Evolutionary conservation across 2,329 filamentous ascomycete genomes (phyloP), one percentile per base, ranked within the genome.

Genomic region (Sarocladium brachiariae): DNA sequence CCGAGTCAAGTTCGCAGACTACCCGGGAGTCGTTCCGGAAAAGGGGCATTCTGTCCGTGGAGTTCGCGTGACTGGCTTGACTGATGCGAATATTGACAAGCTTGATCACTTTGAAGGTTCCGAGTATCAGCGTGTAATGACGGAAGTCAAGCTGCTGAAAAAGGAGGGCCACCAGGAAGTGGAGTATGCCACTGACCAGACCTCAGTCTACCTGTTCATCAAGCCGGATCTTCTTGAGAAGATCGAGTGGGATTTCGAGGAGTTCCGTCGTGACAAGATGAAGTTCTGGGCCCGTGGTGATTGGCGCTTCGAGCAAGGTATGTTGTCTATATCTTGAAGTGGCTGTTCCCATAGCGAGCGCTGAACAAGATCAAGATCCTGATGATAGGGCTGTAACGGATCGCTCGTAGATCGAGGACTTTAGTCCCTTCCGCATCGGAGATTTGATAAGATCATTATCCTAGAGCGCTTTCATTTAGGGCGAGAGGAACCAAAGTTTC

Each of bases 231-330:
- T 61, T 0, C 69, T 97, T 16, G 89, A 95, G 65, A 72, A 78
- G 27, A 67, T 71, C 19, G 90, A 96, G 65, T 97, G 92, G 92
- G 88, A 95, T 64, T 93, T 90, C 69, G 82, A 84, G 45, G 81
- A 87, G 55, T 97, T 96, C 63, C 81, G 85, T 54, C 74, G 75
- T 59, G 84, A 93, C 54, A 95, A 90, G 71, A 69, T 82, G 69
- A 63, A 63, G 51, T 52, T 61, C 3, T 83, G 78, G 78, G 75
- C 76, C 4, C 65, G 76, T n/a, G 71, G 70, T 25, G 73, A 73
- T 48, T 73, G 72, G 56, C 63, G 64, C 9, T 74, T 75, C 54
- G 68, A 55, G 10, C 53, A 72, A 23, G 68, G 72, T 71, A 49
- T 60, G 60, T 58, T 7, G 30, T 6, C 35, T 7, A 16, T 27